Base-by-base conservation (phyloP, 352 stramenopile genomes). In the Albugo candida region DNA sequence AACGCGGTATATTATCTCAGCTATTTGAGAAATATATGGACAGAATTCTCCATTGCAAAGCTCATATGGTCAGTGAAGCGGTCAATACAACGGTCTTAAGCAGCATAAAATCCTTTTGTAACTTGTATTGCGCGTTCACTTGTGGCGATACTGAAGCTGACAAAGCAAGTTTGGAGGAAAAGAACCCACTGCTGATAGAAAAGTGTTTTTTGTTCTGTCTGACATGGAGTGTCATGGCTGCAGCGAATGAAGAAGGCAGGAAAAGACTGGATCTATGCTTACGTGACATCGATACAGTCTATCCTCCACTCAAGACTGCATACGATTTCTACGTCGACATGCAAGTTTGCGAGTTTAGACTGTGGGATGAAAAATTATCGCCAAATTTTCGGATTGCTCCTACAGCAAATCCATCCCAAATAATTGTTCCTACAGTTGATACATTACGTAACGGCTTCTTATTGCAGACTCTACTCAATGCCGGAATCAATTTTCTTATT, bases 251-350 rank as follows among this genome's bases (percentile, higher is more conserved):
- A 49, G 75, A 87, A 12, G 76, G 80, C 0, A 69, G 80, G 1
- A 86, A 83, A 45, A 83, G 79, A 35, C 78, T 92, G 16, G 77
- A 89, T 49, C 71, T 81, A 43, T 96, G 75, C 37, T 37, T 96
- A 19, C 81, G 84, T 3, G 87, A 96, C 48, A 88, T 96, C 48
- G 86, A 95, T 49, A 86, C 84, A 0, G 63, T 93, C 24, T 96
- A 94, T 47, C 87, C 87, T 31, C 84, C 86, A 17, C 64, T 89
- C 1, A 87, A 92, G 52, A 96, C 80, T 11, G 70, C 88, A 0
- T 97, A 96, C 57, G 88, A 97, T 53, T 97, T 95, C 52, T 95
- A 68, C 21, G 70, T 96, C 16, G 87, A 97, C 51, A 51, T 70
- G 11, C 58, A 69, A 34, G 60, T 55, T n/a, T 60, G 63, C 5